Base-by-base conservation (phyloP, 345 rosid species). In the Arabis hirsuta region DNA sequence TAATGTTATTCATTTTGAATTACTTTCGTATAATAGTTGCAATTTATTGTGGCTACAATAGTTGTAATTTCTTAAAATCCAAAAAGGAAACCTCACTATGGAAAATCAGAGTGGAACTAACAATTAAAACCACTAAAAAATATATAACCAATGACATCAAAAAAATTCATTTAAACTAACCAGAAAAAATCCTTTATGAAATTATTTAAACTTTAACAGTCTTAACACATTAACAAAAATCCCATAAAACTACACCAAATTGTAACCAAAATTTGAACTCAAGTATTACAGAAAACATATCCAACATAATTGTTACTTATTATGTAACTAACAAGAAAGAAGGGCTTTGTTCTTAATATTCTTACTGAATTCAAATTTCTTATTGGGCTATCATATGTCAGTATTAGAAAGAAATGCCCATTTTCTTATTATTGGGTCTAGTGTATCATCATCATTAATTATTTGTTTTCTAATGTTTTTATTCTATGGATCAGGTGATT, bases 311-410 rank as follows among this genome's bases (percentile, higher is more conserved):
- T 12, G 34, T 10, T 16, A 16, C 24, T 16, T 14, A 32, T 16
- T 56, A 57, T 36, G 19, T 57, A 16, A 24, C 31, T 1, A 20
- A 41, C 53, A 34, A 6, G 39, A 36, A 34, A 6, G 39, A 36
- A 42, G 26, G 38, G 50, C 4, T 39, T 41, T 54, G 52, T 29
- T 16, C 51, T 41, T 54, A 41, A 14, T 9, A 53, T 12, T 22
- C 58, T 36, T n/a, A 19, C 2, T 53, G 29, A 11, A 53, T 66
- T 53, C 10, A 12, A 24, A 66, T 52, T 6, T 27, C 13, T 4
- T 11, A 54, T 12, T 43, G 62, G 72, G 72, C 63, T 55, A 55
- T 44, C 6, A 4, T 4, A 29, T 34, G 14, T 4, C 36, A 59
- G 1, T 24, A 7, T 13, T 24, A 36, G 36, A 42, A 11, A 6